Conservation (phyloP, 2,329 filamentous ascomycete genomes). For the Claviceps sp. region DNA sequence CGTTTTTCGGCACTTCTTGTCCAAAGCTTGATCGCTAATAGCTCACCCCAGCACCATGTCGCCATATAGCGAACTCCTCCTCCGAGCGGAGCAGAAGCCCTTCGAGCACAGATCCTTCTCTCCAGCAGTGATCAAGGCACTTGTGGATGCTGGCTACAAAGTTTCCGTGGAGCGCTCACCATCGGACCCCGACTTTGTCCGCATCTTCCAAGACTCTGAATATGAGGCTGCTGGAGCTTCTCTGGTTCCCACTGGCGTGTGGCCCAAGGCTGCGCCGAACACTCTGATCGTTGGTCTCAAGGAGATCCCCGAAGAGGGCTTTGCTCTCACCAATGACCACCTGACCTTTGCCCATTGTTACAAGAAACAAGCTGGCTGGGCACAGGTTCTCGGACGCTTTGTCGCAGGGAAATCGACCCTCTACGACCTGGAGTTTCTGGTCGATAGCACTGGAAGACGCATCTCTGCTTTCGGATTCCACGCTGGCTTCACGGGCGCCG, state of each 20-base stretch:
- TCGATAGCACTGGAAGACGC: constrained; percentile 55
- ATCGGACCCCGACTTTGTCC: constrained; percentile 21
- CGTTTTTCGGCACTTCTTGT: not conserved
- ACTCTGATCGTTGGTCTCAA: constrained; percentile 66
- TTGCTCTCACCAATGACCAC: constrained; percentile 22
- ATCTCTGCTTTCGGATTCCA: constrained; percentile 63
- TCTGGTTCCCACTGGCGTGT: constrained; percentile 52
- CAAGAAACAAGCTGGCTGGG: constrained; percentile 69
- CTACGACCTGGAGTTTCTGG: constrained; percentile 78
- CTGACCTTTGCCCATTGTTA: constrained; percentile 38
- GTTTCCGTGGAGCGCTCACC: constrained; percentile 49
- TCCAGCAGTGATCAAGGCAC: constrained; percentile 32
- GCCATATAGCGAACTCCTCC: constrained; percentile 27
- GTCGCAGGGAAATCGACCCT: constrained; percentile 47
- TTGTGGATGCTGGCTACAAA: constrained; percentile 56
- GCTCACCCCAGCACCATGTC: constrained; percentile 13
- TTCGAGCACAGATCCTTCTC: constrained; percentile 26
- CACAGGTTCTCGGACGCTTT: constrained; percentile 66
- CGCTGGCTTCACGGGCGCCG: constrained; percentile 64
- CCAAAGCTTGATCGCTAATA: not conserved
- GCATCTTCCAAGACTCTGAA: constrained; percentile 51
- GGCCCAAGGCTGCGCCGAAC: constrained; percentile 53
- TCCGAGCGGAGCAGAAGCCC: constrained; percentile 38
- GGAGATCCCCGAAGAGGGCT: constrained; percentile 63
- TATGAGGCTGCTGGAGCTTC: constrained; percentile 50